Conservation (phyloP, 2,329 filamentous ascomycete species). For the Colletotrichum orchidophilum region DNA sequence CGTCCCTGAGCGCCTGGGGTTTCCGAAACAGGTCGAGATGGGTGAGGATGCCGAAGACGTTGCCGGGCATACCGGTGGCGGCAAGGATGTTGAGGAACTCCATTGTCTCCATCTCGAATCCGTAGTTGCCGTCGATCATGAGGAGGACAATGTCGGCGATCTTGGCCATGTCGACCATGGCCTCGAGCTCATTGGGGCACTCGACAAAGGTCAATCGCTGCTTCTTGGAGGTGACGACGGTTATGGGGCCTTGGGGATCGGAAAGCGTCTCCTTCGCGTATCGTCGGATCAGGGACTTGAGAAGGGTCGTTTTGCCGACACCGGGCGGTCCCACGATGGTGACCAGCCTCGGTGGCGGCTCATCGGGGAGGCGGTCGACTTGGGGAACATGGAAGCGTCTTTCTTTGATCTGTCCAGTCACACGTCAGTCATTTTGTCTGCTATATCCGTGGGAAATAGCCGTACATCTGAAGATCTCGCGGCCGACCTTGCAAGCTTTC, state of each 20-base stretch:
- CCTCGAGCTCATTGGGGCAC: slow-evolving; percentile 94
- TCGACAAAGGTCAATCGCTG: slow-evolving; percentile 95
- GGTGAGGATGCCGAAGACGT: slow-evolving; percentile 96
- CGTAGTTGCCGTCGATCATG: slow-evolving; percentile 99
- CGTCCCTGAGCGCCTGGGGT: slow-evolving; percentile 87
- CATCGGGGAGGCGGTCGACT: slow-evolving; percentile 94
- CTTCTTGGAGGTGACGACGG: slow-evolving; percentile 95
- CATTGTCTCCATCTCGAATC: slow-evolving; percentile 99
- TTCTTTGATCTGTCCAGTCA: slow-evolving; percentile 79
- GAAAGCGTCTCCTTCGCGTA: slow-evolving; percentile 96
- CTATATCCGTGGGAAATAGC: background rate
- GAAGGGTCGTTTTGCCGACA: slow-evolving; percentile 92
- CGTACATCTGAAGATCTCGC: slow-evolving; percentile 76
- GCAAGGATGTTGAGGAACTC: slow-evolving; percentile 95
- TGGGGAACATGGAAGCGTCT: slow-evolving; percentile 96
- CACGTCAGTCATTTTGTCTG: background rate
- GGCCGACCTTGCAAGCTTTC: slow-evolving; percentile 79
- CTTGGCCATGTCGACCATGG: slow-evolving; percentile 97
- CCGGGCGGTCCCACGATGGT: slow-evolving; percentile 94
- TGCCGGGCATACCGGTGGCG: slow-evolving; percentile 97
- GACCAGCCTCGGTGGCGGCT: slow-evolving; percentile 92
- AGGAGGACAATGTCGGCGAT: slow-evolving; percentile 96
- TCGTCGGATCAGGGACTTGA: slow-evolving; percentile 92
- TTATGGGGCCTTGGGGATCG: slow-evolving; percentile 90
- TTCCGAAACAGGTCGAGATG: slow-evolving; percentile 97